Conservation (phyloP, 2,329 filamentous ascomycete species). For the Botryotinia globosa region DNA sequence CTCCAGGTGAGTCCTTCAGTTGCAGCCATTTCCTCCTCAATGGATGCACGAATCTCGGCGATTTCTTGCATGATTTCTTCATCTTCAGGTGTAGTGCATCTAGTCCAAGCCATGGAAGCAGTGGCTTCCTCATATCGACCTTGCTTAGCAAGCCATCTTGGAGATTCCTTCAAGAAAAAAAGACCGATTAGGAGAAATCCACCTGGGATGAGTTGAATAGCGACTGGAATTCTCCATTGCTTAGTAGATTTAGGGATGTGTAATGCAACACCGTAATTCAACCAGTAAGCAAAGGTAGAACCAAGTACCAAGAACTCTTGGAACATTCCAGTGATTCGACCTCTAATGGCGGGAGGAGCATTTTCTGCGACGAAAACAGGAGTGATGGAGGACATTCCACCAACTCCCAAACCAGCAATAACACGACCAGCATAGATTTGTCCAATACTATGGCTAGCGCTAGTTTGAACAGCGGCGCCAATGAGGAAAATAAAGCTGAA, state of each 20-base stretch:
- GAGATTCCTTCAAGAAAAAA: slow-evolving; percentile 40
- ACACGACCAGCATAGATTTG: slow-evolving; percentile 31
- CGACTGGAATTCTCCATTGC: slow-evolving; percentile 49
- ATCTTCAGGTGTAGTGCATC: slow-evolving; percentile 56
- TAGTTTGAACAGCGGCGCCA: slow-evolving; percentile 27
- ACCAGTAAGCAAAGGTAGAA: slow-evolving; percentile 52
- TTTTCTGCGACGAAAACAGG: slow-evolving; percentile 48
- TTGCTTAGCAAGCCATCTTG: slow-evolving; percentile 67
- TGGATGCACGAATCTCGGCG: slow-evolving; percentile 59
- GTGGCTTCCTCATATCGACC: slow-evolving; percentile 58
- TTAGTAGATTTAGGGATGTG: slow-evolving; percentile 41
- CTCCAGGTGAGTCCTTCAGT: slow-evolving; percentile 61
- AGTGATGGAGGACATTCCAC: slow-evolving; percentile 47
- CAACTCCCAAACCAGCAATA: slow-evolving; percentile 42
- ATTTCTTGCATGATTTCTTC: slow-evolving; percentile 58
- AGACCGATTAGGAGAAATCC: slow-evolving; percentile 42
- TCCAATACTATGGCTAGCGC: slow-evolving; percentile 23
- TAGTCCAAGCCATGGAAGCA: slow-evolving; percentile 53
- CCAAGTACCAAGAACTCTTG: slow-evolving; percentile 42
- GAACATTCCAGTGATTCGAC: slow-evolving; percentile 45
- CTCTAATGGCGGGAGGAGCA: slow-evolving; percentile 44
- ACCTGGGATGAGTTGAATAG: slow-evolving; percentile 29
- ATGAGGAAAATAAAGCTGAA: slow-evolving; percentile 43
- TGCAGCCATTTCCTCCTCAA: slow-evolving; percentile 69
- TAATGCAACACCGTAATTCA: slow-evolving; percentile 44